Evolutionary conservation across 2,329 filamentous ascomycete genomes (phyloP), one percentile per base, ranked within the genome.

Genomic region (Epichloe gansuensis): DNA sequence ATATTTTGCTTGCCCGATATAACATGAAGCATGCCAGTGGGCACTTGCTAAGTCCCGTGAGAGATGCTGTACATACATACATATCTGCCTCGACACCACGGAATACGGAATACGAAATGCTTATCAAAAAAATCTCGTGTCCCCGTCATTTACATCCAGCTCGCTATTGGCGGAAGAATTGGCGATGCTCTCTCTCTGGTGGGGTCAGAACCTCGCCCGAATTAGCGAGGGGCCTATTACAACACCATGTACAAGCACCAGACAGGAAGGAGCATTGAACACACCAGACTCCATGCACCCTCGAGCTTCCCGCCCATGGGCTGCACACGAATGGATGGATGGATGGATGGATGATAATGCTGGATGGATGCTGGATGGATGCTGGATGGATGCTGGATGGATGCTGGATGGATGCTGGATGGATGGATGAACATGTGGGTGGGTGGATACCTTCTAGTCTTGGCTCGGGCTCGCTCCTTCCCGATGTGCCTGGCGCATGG

Each of bases 131-230:
- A 2, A 21, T 21, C 17, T 2, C 17, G 17, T 21, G 17, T 21
- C 17, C 23, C 43, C n/a, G 25, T 12, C 23, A 15, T 45, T 11
- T 31, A 5, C 13, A 25, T 23, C 27, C 21, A 13, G 4, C 12
- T 31, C 31, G 43, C 49, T n/a, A 50, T 50, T 50, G 49, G 49
- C 49, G 49, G 49, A 50, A 46, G 42, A 50, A 50, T 45, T 50
- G 21, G 34, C 40, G 4, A 27, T 15, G 31, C 17, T 21, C 25
- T 12, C 27, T 11, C 31, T 11, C 31, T 4, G 31, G 31, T 11
- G 31, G 31, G 31, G 31, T 11, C 38, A 39, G 38, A 39, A 39
- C 38, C 38, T 39, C n/a, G n/a, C 13, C 17, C 40, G 40, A 42
- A 42, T 42, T 42, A 8, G 17, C 17, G n/a, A 17, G 40, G 40